Conservation (phyloP, 2,329 filamentous ascomycete species). For the Hypoxylon sp. region DNA sequence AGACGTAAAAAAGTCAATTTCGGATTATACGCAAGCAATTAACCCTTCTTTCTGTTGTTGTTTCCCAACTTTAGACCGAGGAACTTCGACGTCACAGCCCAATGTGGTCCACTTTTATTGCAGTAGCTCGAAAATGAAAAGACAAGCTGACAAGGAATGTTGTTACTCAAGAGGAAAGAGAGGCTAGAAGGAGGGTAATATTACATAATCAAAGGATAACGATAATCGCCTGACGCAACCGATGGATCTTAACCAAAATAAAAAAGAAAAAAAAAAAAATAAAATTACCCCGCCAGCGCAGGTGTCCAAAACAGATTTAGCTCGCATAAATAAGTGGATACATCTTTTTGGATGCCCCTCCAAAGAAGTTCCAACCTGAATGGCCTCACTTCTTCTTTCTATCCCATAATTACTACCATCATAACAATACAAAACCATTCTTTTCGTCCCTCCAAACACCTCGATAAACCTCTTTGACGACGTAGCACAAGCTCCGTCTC, state of each 20-base stretch:
- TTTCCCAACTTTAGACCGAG: conserved; percentile 13
- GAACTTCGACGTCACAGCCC: conserved; percentile 32
- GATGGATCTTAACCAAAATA: conserved; percentile 1
- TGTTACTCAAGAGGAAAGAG: not conserved
- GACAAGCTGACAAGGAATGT: not conserved
- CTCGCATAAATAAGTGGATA: conserved; percentile 36
- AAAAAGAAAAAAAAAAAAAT: conserved; percentile 33
- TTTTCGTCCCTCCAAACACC: not conserved
- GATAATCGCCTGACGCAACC: conserved; percentile 32
- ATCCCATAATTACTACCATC: conserved; percentile 20
- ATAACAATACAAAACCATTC: conserved; percentile 24
- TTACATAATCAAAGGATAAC: conserved; percentile 29
- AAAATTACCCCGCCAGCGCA: conserved; percentile 40
- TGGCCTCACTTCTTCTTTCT: conserved; percentile 38
- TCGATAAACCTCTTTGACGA: not conserved
- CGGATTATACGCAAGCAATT: not conserved
- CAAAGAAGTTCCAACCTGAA: conserved; percentile 35
- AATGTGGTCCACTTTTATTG: conserved; percentile 12
- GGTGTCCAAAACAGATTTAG: conserved; percentile 37
- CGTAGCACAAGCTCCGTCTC: not conserved
- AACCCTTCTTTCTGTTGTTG: conserved; percentile 3
- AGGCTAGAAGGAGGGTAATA: not conserved
- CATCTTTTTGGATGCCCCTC: conserved; percentile 36
- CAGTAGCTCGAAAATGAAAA: conserved; percentile 4
- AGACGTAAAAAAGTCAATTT: not conserved